Evolutionary conservation across 1,284 basidiomycete genomes (phyloP).

Genomic region (Ceratorhiza oryzae-sativae): DNA sequence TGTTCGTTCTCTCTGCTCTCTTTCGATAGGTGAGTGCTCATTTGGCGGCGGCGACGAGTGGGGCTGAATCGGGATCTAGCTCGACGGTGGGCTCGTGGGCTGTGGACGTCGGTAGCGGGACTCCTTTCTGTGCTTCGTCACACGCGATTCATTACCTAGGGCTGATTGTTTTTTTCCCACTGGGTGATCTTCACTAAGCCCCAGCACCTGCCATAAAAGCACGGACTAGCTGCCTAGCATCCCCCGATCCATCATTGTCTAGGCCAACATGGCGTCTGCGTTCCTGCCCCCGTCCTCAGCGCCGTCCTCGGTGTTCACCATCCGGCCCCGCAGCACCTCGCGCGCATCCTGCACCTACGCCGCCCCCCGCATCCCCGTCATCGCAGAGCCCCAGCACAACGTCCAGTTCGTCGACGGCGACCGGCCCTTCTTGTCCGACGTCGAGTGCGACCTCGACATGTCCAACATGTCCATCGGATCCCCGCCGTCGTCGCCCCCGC

Average conservation of each 20-base stretch:
- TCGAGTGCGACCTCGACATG: slow-evolving; percentile 64
- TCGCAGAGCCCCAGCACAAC: slow-evolving; percentile 36
- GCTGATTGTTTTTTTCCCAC: slow-evolving; percentile 10
- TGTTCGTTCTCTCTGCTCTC: background rate
- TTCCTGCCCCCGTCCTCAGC: slow-evolving; percentile 20
- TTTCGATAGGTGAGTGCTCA: too few relatives aligned
- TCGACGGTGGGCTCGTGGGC: too few relatives aligned
- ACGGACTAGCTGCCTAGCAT: background rate
- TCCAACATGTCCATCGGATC: slow-evolving; percentile 79
- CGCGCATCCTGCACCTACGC: background rate
- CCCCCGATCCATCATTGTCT: background rate
- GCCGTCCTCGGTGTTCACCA: slow-evolving; percentile 57
- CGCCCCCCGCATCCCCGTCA: slow-evolving; percentile 2
- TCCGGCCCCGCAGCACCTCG: slow-evolving; percentile 47
- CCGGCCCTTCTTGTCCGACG: slow-evolving; percentile 21
- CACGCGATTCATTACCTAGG: slow-evolving; percentile 1
- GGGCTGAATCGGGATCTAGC: background rate
- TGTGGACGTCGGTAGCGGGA: too few relatives aligned
- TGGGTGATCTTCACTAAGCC: slow-evolving; percentile 23
- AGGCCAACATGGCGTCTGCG: slow-evolving; percentile 35
- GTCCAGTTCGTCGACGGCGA: slow-evolving; percentile 26
- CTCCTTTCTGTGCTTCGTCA: background rate
- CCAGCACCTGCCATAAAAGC: slow-evolving; percentile 6
- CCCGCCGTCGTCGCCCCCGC: slow-evolving; percentile 62
- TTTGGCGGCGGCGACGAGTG: too few relatives aligned